Conservation (phyloP, 768 basidiomycete species). For the Tricholoma matsutake region DNA sequence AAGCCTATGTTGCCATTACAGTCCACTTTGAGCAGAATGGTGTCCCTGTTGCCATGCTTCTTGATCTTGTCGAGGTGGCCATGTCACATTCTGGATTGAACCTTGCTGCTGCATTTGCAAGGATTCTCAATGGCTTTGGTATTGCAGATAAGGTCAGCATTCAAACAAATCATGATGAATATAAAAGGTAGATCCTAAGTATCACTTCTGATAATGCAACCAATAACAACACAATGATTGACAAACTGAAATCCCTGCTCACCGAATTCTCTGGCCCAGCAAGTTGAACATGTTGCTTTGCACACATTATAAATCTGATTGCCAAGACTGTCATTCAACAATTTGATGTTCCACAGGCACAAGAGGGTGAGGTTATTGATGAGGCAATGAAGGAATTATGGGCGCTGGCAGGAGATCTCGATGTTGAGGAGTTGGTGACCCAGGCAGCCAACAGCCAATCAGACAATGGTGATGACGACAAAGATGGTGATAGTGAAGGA, state of each 20-base stretch:
- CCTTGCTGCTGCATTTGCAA: conserved; percentile 31
- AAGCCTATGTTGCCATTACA: conserved; percentile 22
- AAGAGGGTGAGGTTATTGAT: not conserved
- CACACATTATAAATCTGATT: conserved; percentile 40
- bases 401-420: too few relatives aligned
- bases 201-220: conserved; percentile 36
- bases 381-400: not conserved
- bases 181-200: conserved; percentile 22
- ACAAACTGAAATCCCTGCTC: conserved; percentile 19
- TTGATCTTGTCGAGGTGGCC: conserved; percentile 38
- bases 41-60: conserved; percentile 14
- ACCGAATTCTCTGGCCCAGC: conserved; percentile 17
- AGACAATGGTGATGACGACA: conserved; percentile 19
- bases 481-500: conserved; percentile 12
- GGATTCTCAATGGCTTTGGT: conserved; percentile 30
- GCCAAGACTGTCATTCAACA: too few relatives aligned
- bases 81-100: conserved; percentile 32
- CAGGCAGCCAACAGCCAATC: not conserved
- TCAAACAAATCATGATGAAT: too few relatives aligned
- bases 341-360: conserved; percentile 26
- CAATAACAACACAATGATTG: conserved; percentile 33
- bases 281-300: too few relatives aligned
- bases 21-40: conserved; percentile 30
- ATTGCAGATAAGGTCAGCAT: conserved; percentile 8
- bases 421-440: not conserved